Evolutionary conservation across 768 basidiomycete species (phyloP), one percentile per base, ranked within the genome.

Genomic region (Termitomyces sp.): DNA sequence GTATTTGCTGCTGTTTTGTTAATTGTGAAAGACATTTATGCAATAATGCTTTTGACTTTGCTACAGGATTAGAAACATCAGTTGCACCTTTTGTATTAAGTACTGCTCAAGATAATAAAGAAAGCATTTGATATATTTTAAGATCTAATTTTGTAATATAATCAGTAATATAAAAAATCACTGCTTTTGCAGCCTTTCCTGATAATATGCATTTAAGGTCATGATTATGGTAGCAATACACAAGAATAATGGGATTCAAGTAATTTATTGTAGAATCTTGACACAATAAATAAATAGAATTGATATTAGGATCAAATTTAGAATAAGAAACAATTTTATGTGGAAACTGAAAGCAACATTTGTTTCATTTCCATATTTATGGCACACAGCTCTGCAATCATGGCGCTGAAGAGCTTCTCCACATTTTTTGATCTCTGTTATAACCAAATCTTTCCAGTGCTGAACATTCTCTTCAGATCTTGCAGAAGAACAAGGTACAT

Each of bases 131-230:
- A 56, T 68, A 60, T 5, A 64, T 7, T 67, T 70, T 1, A 65
- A 4, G 15, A 24, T 64, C 68, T 60, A 67, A 64, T 46, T 73
- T 75, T 10, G 72, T 75, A 16, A 74, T 73, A 46, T 75, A 75
- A 37, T 73, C 65, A 0, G 70, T 69, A 12, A 75, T 72, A 50
- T 75, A 75, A 55, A 70, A 73, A 67, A 74, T 72, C 0, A 71
- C 70, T 12, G 72, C 72, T 50, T 71, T 74, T 0, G 69, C 72
- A 72, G 45, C 45, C 7, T 45, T 45, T 24, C 22, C 24, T 22
- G 44, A 26, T 15, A 45, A 26, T 22, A 42, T 22, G 4, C 41
- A 42, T 22, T 68, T 70, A 1, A 66, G 4, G 20, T 64, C 72
- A 51, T 75, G 73, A 41, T 73, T 45, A 15, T 45, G 24, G 0